phyloP scores from a whole-genome alignment of 441 rosid genomes.

The Euphorbia celastroides region DNA sequence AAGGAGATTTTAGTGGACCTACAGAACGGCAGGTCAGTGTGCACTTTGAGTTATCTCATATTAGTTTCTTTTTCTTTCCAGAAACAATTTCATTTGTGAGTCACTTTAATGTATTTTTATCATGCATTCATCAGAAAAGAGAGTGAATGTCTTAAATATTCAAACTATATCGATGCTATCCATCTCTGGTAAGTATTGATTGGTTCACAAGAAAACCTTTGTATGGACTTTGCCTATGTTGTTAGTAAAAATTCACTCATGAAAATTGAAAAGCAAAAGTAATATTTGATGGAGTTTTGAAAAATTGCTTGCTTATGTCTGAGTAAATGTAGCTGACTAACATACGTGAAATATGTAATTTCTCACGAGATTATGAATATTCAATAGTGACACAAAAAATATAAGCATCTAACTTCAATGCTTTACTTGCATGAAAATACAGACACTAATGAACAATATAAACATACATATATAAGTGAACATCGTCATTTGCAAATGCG shows the following conservation, averaged over 20 bases:
- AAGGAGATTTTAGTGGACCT: constrained; percentile 83
- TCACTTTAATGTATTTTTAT: neutral
- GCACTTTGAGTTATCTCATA: constrained; percentile 66
- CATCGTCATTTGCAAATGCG: neutral
- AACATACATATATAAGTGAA: neutral
- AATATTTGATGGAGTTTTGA: neutral
- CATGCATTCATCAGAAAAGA: neutral
- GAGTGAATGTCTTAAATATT: neutral
- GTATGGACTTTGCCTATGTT: neutral
- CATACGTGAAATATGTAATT: neutral
- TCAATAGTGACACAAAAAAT: neutral
- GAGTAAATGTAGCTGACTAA: neutral
- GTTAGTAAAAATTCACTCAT: neutral
- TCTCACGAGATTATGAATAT: neutral
- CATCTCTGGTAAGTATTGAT: neutral
- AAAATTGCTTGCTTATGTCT: neutral
- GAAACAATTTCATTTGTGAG: neutral
- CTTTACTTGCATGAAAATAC: neutral
- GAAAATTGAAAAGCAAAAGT: neutral
- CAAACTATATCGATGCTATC: neutral
- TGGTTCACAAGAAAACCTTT: neutral
- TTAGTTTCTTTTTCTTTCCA: constrained; percentile 14
- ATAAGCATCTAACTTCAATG: neutral
- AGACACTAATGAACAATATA: neutral
- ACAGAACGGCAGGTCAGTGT: constrained; percentile 69